Base-by-base conservation (phyloP, 805 yeast species). In the Nakazawaea ishiwadae region DNA sequence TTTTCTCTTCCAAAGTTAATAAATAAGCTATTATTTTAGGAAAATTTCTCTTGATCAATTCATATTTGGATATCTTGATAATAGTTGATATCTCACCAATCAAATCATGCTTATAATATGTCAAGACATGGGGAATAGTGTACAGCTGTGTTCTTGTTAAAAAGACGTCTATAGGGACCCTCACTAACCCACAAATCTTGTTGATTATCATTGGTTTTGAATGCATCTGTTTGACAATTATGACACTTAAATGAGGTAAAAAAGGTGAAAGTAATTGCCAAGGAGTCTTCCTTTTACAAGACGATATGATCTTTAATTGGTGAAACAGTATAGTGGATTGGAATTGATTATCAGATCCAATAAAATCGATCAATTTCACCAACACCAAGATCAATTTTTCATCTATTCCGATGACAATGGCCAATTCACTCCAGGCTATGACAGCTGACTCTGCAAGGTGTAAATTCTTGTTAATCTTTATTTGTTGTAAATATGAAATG, bases 241-340 rank as follows among this genome's bases (percentile, higher is more conserved):
- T 72, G 32, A 78, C 73, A 29, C 90, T 74, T 6, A 89, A 67
- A 27, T 81, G 73, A 2, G 91, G 89, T 51, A 93, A 71, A 46
- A 77, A 85, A 0, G 96, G 96, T 6, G 85, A 77, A 16, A 88
- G 64, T 11, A 91, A 60, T 55, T 84, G 86, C 76, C 91, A 89
- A 0, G 95, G 81, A 0, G 96, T 77, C 27, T 75, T 62, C 1
- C 67, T 60, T 49, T 76, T 75, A 1, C 76, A 65, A 14, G 62
- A 51, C 0, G 96, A 82, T 10, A 84, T 69, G 26, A 70, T 62
- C 17, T 75, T 62, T 4, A 91, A 62, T 42, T 78, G 76, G 52
- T 80, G 81, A 48, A 79, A 78, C 0, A 88, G 88, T 50, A 84
- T 65, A 50, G 86, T 77, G 1, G 80, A 74, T 47, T 78, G 79